phyloP scores from a whole-genome alignment of 441 rosid species.

The Syzygium malaccense region DNA sequence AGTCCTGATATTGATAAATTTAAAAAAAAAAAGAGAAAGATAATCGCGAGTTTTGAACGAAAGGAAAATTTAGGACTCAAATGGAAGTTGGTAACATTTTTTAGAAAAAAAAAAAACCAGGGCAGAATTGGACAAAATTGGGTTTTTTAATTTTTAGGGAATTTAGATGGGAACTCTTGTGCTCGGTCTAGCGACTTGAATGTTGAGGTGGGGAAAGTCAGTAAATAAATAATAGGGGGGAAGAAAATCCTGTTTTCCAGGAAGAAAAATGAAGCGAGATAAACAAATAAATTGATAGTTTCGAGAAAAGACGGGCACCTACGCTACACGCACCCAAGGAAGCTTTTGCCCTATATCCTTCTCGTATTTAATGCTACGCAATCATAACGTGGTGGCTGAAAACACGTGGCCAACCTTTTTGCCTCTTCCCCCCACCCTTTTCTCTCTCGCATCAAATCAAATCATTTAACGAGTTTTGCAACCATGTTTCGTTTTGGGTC shows the following conservation, averaged over 20 bases:
- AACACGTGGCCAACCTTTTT: slow-evolving; percentile 16
- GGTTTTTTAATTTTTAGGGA: rapidly evolving
- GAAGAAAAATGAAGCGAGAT: neutral
- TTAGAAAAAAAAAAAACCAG: neutral
- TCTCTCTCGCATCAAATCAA: neutral
- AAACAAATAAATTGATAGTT: neutral
- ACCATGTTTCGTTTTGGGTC: neutral
- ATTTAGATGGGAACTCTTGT: neutral
- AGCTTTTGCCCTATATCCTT: neutral
- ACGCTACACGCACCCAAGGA: neutral
- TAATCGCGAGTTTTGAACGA: rapidly evolving
- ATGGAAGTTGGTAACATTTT: neutral
- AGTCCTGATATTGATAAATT: neutral
- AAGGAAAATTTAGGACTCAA: neutral
- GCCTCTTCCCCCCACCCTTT: neutral
- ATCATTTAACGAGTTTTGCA: neutral
- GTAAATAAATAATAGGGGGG: no score
- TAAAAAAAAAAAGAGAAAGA: neutral
- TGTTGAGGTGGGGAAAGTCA: neutral
- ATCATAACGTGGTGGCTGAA: slow-evolving; percentile 18
- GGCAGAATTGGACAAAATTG: neutral
- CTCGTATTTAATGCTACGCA: slow-evolving; percentile 18
- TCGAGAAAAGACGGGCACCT: neutral
- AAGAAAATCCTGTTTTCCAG: neutral
- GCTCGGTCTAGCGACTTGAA: neutral